phyloP scores from a whole-genome alignment of 2,329 filamentous ascomycete species.

The Didymellaceae sp. region DNA sequence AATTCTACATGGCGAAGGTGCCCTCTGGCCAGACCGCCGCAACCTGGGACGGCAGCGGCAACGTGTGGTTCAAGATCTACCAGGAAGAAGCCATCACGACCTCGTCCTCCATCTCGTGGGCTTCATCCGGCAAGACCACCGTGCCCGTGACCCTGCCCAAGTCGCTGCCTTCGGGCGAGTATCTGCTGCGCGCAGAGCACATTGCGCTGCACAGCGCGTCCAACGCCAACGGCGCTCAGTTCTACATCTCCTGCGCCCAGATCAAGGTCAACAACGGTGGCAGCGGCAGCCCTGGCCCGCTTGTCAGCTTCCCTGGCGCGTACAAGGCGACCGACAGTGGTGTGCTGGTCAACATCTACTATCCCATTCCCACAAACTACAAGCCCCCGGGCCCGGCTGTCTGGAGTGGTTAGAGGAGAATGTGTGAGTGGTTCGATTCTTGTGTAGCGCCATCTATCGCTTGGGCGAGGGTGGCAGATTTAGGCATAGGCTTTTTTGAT shows the following conservation, averaged over 20 bases:
- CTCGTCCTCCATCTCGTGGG: constrained; percentile 1
- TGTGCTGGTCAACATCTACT: constrained; percentile 44
- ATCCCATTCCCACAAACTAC: constrained; percentile 25
- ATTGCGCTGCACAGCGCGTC: constrained; percentile 53
- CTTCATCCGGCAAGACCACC: not conserved
- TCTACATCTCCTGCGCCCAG: constrained; percentile 57
- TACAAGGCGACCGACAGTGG: constrained; percentile 45
- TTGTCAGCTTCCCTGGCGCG: constrained; percentile 53
- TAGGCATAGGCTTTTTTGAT: not conserved
- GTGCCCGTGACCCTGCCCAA: constrained; percentile 48
- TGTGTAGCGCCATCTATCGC: not conserved
- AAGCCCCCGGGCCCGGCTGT: constrained; percentile 41
- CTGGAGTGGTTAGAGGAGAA: constrained; percentile 28
- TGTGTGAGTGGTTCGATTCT: not conserved
- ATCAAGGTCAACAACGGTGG: constrained; percentile 51
- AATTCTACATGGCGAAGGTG: constrained; percentile 50
- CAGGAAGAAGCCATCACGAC: constrained; percentile 25
- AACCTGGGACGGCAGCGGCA: constrained; percentile 41
- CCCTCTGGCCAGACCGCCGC: constrained; percentile 36
- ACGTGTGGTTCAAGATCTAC: constrained; percentile 49
- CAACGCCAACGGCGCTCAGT: constrained; percentile 47
- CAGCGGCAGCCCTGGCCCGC: constrained; percentile 44
- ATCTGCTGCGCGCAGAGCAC: constrained; percentile 56
- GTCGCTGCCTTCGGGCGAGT: constrained; percentile 51
- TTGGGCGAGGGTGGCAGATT: not conserved